phyloP scores from a whole-genome alignment of 768 basidiomycete species.

The Suillus spraguei region DNA sequence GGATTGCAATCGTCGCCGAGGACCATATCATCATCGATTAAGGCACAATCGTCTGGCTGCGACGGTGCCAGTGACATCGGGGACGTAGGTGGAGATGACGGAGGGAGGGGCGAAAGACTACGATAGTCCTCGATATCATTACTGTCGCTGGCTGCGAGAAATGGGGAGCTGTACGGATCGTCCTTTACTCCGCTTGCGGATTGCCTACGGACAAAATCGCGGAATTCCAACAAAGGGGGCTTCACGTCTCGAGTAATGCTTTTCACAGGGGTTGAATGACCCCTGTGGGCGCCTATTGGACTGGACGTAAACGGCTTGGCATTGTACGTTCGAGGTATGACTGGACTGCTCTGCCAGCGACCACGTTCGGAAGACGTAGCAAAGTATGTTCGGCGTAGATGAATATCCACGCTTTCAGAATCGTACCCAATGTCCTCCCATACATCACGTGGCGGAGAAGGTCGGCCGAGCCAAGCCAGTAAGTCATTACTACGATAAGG shows the following conservation, averaged over 20 bases:
- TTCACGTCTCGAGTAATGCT: conserved; percentile 1
- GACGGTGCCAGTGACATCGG: conserved; percentile 42
- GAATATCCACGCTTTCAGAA: conserved; percentile 36
- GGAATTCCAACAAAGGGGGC: conserved; percentile 11
- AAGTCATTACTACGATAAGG: not conserved
- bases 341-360: conserved; percentile 56
- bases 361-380: conserved; percentile 60
- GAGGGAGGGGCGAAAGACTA: conserved; percentile 30
- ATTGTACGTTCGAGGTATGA: conserved; percentile 29
- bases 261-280: conserved; percentile 29
- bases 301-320: conserved; percentile 19
- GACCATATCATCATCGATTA: conserved; percentile 12
- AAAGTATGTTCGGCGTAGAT: conserved; percentile 52
- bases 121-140: conserved; percentile 21
- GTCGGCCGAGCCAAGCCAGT: not conserved
- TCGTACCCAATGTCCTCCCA: conserved; percentile 30
- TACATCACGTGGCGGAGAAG: not conserved
- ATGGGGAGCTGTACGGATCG: conserved; percentile 5
- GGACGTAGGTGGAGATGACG: conserved; percentile 49
- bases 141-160: conserved; percentile 17
- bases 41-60: conserved; percentile 26
- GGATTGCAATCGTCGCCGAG: conserved; percentile 11
- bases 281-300: conserved; percentile 20
- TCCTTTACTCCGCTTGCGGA: conserved; percentile 8
- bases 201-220: conserved; percentile 9